Evolutionary conservation across 1,284 basidiomycete genomes (phyloP).

Genomic region (Naganishia sp.): DNA sequence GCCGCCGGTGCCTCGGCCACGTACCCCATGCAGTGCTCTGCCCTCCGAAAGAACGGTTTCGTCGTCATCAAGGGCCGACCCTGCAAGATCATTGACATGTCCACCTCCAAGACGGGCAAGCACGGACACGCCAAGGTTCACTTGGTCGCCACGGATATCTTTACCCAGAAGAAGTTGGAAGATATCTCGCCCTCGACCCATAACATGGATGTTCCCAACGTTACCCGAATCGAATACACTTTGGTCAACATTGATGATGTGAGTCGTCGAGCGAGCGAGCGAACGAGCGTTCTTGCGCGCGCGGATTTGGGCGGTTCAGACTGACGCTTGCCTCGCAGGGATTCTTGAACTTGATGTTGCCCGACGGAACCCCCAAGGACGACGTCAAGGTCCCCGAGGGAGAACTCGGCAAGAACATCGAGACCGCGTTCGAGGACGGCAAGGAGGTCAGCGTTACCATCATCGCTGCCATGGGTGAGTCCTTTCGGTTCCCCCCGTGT

Average conservation of each 20-base stretch:
- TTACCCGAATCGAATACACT: constrained; percentile 85
- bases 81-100: constrained; percentile 99
- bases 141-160: constrained; percentile 95
- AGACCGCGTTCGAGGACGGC: constrained; percentile 74
- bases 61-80: constrained; percentile 98
- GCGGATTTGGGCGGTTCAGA: not conserved
- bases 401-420: constrained; percentile 77
- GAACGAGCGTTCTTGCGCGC: not conserved
- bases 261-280: constrained; percentile 32
- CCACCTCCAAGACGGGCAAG: constrained; percentile 97
- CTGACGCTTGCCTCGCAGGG: constrained; percentile 44
- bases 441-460: constrained; percentile 83
- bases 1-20: constrained; percentile 81
- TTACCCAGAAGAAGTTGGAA: constrained; percentile 94
- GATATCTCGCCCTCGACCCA: constrained; percentile 89
- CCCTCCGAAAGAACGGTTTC: constrained; percentile 85
- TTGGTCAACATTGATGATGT: constrained; percentile 83
- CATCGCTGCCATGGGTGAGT: constrained; percentile 77
- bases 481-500: not conserved
- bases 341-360: constrained; percentile 91
- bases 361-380: constrained; percentile 84
- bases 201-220: constrained; percentile 92
- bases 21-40: constrained; percentile 94
- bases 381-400: constrained; percentile 92
- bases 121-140: constrained; percentile 99